These are phyloP conservation scores for Neurospora sp. DNA, from an alignment of 495 filamentous ascomycete species.

Conservation along the genomic window DNA sequence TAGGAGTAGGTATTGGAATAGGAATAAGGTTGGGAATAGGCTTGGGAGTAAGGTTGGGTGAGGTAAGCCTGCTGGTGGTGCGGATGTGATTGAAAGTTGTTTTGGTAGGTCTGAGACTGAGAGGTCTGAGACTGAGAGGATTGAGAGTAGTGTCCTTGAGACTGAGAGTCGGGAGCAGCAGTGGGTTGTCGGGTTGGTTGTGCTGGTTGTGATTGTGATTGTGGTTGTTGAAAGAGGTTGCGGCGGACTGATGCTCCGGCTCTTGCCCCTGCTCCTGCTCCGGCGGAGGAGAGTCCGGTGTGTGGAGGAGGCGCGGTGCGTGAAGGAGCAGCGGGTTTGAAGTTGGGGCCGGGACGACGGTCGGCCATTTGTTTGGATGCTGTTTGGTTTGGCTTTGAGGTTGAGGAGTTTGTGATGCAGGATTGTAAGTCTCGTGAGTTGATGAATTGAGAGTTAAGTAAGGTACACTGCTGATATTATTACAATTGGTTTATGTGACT, in stretches of 20 bases:
- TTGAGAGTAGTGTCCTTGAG: neutral
- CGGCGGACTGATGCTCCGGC: slow-evolving; percentile 40
- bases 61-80: neutral
- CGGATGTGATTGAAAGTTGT: neutral
- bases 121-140: neutral
- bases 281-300: neutral
- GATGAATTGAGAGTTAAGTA: too few species aligned
- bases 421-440: too few species aligned
- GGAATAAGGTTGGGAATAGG: neutral
- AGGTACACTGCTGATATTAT: too few species aligned
- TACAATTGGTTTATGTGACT: too few species aligned
- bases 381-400: neutral
- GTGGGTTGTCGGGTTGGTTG: neutral
- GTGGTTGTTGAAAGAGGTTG: slow-evolving; percentile 52
- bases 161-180: neutral
- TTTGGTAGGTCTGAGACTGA: neutral
- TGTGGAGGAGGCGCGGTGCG: neutral
- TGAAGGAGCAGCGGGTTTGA: slow-evolving; percentile 3
- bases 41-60: neutral
- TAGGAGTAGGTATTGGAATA: neutral
- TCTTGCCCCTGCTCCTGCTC: neutral
- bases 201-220: neutral
- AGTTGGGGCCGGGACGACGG: neutral
- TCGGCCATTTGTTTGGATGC: slow-evolving; percentile 8
- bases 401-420: too few species aligned